Conservation (phyloP, 352 stramenopile genomes). For the Phytophthora brassicae region DNA sequence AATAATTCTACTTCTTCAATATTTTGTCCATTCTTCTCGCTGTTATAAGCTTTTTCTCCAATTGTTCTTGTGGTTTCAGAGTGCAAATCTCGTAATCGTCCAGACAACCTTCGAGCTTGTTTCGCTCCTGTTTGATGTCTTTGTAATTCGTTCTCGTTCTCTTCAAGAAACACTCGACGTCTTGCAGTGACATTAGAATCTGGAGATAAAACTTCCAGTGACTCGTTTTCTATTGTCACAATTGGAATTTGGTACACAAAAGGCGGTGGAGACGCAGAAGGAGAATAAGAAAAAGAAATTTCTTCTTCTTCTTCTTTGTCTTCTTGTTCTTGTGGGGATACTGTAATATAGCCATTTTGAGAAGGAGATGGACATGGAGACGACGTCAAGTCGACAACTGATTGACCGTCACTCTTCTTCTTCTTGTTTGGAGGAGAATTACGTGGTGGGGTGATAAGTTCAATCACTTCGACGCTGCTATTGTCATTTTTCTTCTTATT, state of each 20-base stretch:
- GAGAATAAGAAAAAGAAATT: conserved; percentile 13
- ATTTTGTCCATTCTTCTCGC: no score
- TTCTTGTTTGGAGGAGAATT: conserved; percentile 6
- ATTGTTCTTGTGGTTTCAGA: conserved; percentile 11
- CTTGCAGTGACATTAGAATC: conserved; percentile 4
- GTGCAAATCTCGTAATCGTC: conserved; percentile 21
- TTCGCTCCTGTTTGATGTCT: conserved; percentile 5
- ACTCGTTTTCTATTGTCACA: not conserved
- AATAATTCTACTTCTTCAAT: no score
- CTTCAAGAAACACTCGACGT: conserved; percentile 5
- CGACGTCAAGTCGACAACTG: conserved; percentile 51
- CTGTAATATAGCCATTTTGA: conserved; percentile 13
- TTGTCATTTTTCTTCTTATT: conserved; percentile 1
- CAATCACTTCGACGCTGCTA: conserved; percentile 33
- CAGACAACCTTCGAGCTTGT: conserved; percentile 27
- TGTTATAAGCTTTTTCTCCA: not conserved
- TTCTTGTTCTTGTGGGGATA: not conserved
- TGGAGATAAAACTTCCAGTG: conserved; percentile 13
- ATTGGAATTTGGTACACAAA: conserved; percentile 7
- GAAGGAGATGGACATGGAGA: conserved; percentile 10
- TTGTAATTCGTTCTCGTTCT: not conserved
- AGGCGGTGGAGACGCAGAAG: conserved; percentile 12
- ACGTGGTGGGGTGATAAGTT: conserved; percentile 45
- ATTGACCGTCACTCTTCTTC: conserved; percentile 15
- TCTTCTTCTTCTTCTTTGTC: conserved; percentile 5